Evolutionary conservation across 331 rosid genomes (phyloP).

Genomic region (Malus hybrid): DNA sequence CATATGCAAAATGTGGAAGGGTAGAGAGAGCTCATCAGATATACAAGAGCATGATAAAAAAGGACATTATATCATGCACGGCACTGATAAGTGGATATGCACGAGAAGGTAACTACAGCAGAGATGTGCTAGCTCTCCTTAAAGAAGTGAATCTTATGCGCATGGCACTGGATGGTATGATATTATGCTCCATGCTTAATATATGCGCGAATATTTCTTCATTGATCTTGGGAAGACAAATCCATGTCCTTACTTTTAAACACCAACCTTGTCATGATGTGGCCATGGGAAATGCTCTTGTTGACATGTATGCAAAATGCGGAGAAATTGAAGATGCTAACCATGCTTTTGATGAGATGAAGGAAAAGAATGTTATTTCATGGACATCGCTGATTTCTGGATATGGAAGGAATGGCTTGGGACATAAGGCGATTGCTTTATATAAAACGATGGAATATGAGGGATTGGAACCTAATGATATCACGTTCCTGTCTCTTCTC

Average conservation of each 20-base stretch:
- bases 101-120: conserved; percentile 4
- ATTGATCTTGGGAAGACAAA: conserved; percentile 28
- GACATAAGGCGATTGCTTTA: conserved; percentile 22
- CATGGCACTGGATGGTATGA: conserved; percentile 15
- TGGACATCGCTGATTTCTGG: conserved; percentile 31
- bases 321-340: conserved; percentile 29
- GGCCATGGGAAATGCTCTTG: conserved; percentile 24
- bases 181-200: conserved; percentile 27
- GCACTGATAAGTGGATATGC: conserved; percentile 25
- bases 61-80: conserved; percentile 26
- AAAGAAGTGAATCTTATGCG: conserved; percentile 8
- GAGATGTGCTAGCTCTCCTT: conserved; percentile 13
- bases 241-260: conserved; percentile 22
- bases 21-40: conserved; percentile 11
- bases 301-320: conserved; percentile 23
- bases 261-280: conserved; percentile 19
- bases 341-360: conserved; percentile 25
- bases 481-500: conserved; percentile 32
- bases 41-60: conserved; percentile 17
- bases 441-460: conserved; percentile 27
- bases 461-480: conserved; percentile 27
- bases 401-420: conserved; percentile 28
- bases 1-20: conserved; percentile 30
- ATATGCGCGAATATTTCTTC: conserved; percentile 23
- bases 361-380: conserved; percentile 23